Base-by-base conservation (phyloP, 1,284 basidiomycete genomes). In the Agroathelia rolfsii region DNA sequence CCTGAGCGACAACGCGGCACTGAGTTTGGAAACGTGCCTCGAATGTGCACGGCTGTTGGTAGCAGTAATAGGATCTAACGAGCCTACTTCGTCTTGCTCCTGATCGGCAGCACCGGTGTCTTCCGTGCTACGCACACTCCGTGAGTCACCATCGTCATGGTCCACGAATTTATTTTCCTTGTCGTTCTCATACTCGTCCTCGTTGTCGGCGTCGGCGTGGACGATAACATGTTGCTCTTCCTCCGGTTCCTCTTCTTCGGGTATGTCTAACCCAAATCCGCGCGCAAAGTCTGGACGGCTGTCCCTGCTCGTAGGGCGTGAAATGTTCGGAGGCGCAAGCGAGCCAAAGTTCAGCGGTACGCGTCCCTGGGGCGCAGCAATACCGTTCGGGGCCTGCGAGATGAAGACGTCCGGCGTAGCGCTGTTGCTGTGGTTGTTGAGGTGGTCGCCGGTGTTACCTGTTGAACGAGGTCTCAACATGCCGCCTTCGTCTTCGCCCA, bases 261-360 rank as follows among this genome's bases (percentile, higher is more conserved):
- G 76, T 37, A 76, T 72, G 42, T 86, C 80, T 29, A 86, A 47
- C 2, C 83, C 81, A 52, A 86, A 87, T 3, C 83, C 82, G 41
- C 76, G 69, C 36, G 57, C 52, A 47, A 85, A 87, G 51, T 86
- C 81, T 3, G 79, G 75, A 18, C 73, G 64, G 35, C 64, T 73
- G 41, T 69, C 64, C 46, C 50, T 27, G 59, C 60, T n/a, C 35
- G 34, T 6, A 9, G 69, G 64, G 39, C 55, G 64, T 49, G 50
- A 59, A 11, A 64, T 46, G 15, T 46, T 41, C 6, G 68, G 67
- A 10, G 68, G 65, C 11, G 61, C 64, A 30, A 76, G 61, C 10
- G 64, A 58, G 0, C 62, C 51, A 26, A 65, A 49, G 25, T 60
- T 52, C 28, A 72, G 47, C 14, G 74, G 75, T 9, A 69, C 62